Percentiles rank a stretch among this genome's conserved stretches.
Evolutionary conservation across 192 early-diverging fungal genomes (phyloP).

Genomic region (Chytriomyces sp.): DNA sequence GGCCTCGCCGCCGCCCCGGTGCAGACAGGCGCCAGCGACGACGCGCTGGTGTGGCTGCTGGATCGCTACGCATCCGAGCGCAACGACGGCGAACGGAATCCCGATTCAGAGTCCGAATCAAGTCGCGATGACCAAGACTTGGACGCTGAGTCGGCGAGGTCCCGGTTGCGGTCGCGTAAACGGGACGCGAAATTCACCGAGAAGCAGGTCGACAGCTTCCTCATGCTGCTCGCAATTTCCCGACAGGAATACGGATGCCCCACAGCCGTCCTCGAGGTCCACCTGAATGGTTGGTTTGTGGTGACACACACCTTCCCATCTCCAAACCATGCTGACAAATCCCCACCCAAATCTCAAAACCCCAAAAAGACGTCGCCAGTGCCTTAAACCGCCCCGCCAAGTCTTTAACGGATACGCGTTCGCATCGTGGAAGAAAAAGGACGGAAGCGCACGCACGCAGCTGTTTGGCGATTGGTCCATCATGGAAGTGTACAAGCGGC

Average conservation of each 20-base stretch:
- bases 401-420: conserved; percentile 8
- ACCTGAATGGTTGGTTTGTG: conserved; percentile 26
- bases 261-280: conserved; percentile 29
- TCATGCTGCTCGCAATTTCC: conserved; percentile 29
- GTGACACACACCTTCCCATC: conserved; percentile 1
- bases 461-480: conserved; percentile 22
- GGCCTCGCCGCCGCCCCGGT: neutral
- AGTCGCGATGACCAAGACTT: too few species aligned
- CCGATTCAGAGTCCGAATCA: neutral
- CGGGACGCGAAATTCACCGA: neutral
- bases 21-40: neutral
- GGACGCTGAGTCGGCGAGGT: too few species aligned
- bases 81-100: neutral
- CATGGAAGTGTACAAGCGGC: conserved; percentile 34
- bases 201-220: conserved; percentile 26
- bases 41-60: neutral
- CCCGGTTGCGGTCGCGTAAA: too few species aligned
- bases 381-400: neutral
- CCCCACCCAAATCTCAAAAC: too few species aligned
- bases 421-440: neutral
- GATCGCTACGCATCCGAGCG: neutral
- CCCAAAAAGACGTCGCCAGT: conserved; percentile 13
- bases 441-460: conserved; percentile 6
- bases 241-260: conserved; percentile 42
- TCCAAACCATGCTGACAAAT: conserved; percentile 20